Percentiles rank a stretch among this genome's conserved stretches.
Evolutionary conservation across 1,284 basidiomycete genomes (phyloP).

Genomic region (Tremellales sp.): DNA sequence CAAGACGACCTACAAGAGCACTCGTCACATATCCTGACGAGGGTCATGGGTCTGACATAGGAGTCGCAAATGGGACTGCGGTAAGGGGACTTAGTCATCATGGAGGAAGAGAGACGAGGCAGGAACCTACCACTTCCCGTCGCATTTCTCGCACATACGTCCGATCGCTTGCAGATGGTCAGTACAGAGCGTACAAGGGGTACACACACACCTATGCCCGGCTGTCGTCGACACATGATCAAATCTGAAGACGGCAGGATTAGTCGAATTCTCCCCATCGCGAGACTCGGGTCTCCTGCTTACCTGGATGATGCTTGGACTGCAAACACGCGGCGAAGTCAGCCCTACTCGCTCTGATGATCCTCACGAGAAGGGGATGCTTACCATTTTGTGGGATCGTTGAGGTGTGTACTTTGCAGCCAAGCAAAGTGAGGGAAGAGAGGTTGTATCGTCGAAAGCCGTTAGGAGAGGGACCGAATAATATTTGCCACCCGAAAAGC

Average conservation of each 20-base stretch:
- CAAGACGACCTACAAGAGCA: slow-evolving; percentile 66
- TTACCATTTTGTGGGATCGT: no score
- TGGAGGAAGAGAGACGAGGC: not conserved
- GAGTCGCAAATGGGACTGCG: slow-evolving; percentile 96
- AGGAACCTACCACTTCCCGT: slow-evolving; percentile 89
- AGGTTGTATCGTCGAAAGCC: no score
- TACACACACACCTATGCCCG: slow-evolving; percentile 74
- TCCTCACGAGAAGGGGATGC: no score
- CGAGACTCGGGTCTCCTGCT: slow-evolving; percentile 21
- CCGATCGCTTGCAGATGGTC: slow-evolving; percentile 69
- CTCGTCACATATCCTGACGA: slow-evolving; percentile 98
- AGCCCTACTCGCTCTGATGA: no score
- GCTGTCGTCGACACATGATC: slow-evolving; percentile 94
- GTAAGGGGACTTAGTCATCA: not conserved
- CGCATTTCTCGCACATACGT: slow-evolving; percentile 96
- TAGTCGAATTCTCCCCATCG: not conserved
- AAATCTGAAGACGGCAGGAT: slow-evolving; percentile 58
- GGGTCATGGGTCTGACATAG: slow-evolving; percentile 94
- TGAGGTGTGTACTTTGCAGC: no score
- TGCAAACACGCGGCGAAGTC: no score
- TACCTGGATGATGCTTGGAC: slow-evolving; percentile 91
- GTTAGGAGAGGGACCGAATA: no score
- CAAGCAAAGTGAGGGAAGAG: no score
- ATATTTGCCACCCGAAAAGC: no score
- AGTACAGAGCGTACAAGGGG: slow-evolving; percentile 12